Conservation (phyloP, 2,329 filamentous ascomycete genomes). For the Calonectria pseudoturangicola region DNA sequence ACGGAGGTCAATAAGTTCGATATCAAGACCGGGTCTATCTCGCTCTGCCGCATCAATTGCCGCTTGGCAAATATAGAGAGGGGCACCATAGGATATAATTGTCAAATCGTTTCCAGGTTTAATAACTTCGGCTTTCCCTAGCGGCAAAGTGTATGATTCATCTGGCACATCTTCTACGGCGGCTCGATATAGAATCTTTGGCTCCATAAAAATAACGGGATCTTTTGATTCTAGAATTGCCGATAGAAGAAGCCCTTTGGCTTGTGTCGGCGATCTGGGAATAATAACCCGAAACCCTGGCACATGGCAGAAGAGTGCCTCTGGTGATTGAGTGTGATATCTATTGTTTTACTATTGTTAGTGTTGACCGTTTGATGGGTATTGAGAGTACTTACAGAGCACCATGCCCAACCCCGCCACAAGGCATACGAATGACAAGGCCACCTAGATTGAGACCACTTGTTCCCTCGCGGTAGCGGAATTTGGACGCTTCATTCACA, state of each 20-base stretch:
- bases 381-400: constrained; percentile 67
- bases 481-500: constrained; percentile 93
- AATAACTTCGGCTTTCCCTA: constrained; percentile 88
- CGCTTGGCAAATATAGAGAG: constrained; percentile 87
- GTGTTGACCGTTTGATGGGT: background rate
- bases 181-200: constrained; percentile 93
- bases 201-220: constrained; percentile 93
- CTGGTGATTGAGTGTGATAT: constrained; percentile 91
- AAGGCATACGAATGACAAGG: constrained; percentile 90
- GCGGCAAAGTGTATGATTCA: constrained; percentile 84
- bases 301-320: constrained; percentile 90
- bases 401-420: constrained; percentile 90
- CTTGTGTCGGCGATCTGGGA: constrained; percentile 88
- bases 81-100: constrained; percentile 90
- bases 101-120: constrained; percentile 87
- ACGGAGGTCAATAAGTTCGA: constrained; percentile 89
- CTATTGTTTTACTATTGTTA: constrained; percentile 1
- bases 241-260: constrained; percentile 87
- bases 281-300: constrained; percentile 91
- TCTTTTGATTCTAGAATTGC: constrained; percentile 83
- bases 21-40: constrained; percentile 80
- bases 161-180: constrained; percentile 92
- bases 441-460: constrained; percentile 79
- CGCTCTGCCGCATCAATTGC: constrained; percentile 85
- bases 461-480: constrained; percentile 81